These are phyloP conservation scores for Aphanoascus verrucosus DNA, from an alignment of 2,329 filamentous ascomycete species.

Conservation along the genomic window DNA sequence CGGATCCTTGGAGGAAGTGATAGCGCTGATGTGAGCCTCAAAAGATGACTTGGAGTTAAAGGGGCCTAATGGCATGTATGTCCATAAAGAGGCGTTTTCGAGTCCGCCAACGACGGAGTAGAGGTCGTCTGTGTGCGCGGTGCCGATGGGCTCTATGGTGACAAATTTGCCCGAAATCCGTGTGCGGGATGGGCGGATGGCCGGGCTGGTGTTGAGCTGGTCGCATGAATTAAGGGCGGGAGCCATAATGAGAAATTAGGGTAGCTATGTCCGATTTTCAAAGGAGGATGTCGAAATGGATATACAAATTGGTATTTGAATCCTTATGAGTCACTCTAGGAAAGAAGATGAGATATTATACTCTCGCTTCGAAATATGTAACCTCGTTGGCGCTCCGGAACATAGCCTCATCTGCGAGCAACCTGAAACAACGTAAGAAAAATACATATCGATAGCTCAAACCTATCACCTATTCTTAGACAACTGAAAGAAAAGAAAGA, in stretches of 20 bases:
- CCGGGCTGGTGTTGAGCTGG: background rate
- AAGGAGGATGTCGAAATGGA: no score
- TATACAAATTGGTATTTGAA: no score
- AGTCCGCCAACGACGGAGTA: conserved; percentile 23
- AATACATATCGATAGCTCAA: background rate
- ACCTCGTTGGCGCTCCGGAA: no score
- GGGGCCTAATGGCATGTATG: conserved; percentile 34
- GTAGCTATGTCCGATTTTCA: background rate
- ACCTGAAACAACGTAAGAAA: no score
- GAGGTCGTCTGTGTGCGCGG: conserved; percentile 24
- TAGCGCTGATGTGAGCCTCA: conserved; percentile 18
- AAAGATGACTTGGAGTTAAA: conserved; percentile 24
- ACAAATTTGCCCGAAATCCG: conserved; percentile 21
- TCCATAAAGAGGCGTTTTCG: conserved; percentile 28
- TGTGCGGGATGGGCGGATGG: background rate
- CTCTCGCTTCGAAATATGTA: no score
- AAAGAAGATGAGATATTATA: no score
- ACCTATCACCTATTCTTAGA: background rate
- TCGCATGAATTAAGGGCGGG: background rate
- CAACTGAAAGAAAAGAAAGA: background rate
- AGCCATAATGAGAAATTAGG: background rate
- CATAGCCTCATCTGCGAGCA: background rate
- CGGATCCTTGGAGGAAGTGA: conserved; percentile 25
- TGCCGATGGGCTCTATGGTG: conserved; percentile 21
- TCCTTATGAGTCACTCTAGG: no score